Base-by-base conservation (phyloP, 2,329 filamentous ascomycete genomes). In the Verticillium nonalfalfae region DNA sequence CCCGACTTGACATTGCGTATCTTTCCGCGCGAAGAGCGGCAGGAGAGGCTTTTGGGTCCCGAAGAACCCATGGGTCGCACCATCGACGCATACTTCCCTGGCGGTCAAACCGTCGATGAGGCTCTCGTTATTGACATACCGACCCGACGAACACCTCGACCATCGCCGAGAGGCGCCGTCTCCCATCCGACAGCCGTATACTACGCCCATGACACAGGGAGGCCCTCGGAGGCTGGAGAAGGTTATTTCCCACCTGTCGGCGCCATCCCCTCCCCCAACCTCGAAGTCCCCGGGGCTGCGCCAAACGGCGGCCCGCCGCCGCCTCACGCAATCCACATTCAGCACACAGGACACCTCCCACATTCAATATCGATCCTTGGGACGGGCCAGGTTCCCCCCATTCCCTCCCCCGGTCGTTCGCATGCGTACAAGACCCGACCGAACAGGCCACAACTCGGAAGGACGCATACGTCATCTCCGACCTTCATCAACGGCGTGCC, bases 111-210 rank as follows among this genome's bases (percentile, higher is more conserved):
- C 0, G 88, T 97, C 56, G 89, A 93, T 60, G 95, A 99, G 71
- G 95, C 95, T 7, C 82, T 99, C 64, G 72, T 97, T 66, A 97
- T 99, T 70, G 93, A 98, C 68, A 87, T 96, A 21, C 91, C 93
- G 15, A 78, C 81, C 39, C 85, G 87, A 60, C 85, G 89, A 63
- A 93, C 91, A 0, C 93, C 93, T 1, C 90, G 89, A 67, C 87
- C 90, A 11, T 97, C 93, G 10, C 93, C 93, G 2, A 82, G 88
- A 62, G 72, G 75, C 7, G 80, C 78, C 67, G 75, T 82, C 61
- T 72, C 78, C 56, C 74, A 78, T 66, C 69, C 74, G 56, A 71
- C 76, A 15, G 76, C 80, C 56, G 78, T 79, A 63, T 85, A 85
- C 70, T 84, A 85, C 69, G 75, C 78, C 54, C 71, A 80, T 64